phyloP scores from a whole-genome alignment of 208 protist genomes.

The Acanthamoeba culbertsoni region DNA sequence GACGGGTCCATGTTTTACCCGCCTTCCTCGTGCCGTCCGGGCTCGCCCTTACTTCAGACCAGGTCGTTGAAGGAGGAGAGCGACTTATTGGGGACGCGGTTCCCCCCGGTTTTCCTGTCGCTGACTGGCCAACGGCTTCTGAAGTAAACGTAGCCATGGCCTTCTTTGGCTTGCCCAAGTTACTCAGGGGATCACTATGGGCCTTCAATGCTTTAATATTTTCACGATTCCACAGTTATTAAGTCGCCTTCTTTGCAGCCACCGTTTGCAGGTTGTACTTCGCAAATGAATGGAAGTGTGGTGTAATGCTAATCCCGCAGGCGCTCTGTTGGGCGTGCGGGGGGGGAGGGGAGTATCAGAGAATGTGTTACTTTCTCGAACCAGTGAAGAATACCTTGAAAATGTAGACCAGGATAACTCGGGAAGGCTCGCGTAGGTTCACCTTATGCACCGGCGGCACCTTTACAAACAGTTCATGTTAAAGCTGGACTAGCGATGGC shows the following conservation, averaged over 20 bases:
- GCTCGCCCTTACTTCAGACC: neutral
- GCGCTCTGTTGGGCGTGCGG: neutral
- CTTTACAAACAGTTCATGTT: too few species aligned
- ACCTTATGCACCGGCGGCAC: neutral
- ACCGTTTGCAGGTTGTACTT: slow-evolving; percentile 9
- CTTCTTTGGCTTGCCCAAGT: too few species aligned
- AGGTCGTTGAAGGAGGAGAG: neutral
- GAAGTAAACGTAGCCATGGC: too few species aligned
- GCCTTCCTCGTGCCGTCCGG: neutral
- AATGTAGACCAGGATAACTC: neutral
- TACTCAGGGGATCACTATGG: too few species aligned
- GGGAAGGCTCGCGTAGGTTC: neutral
- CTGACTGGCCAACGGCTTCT: too few species aligned
- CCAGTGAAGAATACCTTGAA: neutral
- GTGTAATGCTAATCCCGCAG: neutral
- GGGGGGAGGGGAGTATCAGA: neutral
- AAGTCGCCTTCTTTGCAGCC: neutral
- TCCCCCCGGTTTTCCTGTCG: too few species aligned
- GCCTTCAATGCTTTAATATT: too few species aligned
- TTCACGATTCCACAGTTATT: too few species aligned
- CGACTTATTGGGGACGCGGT: too few species aligned
- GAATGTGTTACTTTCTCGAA: neutral
- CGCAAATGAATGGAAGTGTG: neutral
- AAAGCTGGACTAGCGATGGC: too few species aligned
- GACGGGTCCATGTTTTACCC: neutral